Evolutionary conservation across 2,329 filamentous ascomycete genomes (phyloP).

Genomic region (Ramichloridium luteum): DNA sequence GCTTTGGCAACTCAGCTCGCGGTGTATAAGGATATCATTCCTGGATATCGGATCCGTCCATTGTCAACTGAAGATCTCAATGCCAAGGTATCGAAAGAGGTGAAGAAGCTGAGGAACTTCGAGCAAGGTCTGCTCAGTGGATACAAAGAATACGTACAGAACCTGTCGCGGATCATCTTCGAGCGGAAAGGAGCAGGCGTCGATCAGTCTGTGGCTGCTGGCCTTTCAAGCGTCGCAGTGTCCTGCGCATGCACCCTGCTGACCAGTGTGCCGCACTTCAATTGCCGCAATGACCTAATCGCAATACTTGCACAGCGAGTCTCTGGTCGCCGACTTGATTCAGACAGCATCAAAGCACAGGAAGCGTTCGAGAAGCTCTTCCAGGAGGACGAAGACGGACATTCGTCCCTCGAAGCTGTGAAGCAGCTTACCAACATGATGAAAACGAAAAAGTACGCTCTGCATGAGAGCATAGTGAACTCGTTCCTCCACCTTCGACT

Average conservation of each 20-base stretch:
- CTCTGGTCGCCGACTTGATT: conserved; percentile 57
- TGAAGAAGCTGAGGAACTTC: conserved; percentile 67
- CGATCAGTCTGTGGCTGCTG: conserved; percentile 20
- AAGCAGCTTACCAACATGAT: conserved; percentile 87
- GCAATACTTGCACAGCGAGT: conserved; percentile 79
- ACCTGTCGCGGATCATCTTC: conserved; percentile 52
- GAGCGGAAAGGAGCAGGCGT: conserved; percentile 40
- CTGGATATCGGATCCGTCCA: conserved; percentile 86
- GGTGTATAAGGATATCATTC: conserved; percentile 91
- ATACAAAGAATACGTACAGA: conserved; percentile 75
- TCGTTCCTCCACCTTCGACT: conserved; percentile 82
- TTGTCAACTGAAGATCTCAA: conserved; percentile 60
- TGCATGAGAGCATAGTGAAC: conserved; percentile 79
- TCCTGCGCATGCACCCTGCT: conserved; percentile 75
- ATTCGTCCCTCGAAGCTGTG: conserved; percentile 75
- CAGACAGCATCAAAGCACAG: conserved; percentile 64
- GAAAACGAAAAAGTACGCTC: conserved; percentile 68
- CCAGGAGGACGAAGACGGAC: conserved; percentile 76
- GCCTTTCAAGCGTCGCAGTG: conserved; percentile 62
- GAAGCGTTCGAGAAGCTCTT: conserved; percentile 73
- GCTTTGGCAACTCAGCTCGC: conserved; percentile 75
- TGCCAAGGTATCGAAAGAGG: conserved; percentile 83
- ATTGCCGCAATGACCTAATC: conserved; percentile 78
- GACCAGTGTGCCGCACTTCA: conserved; percentile 83
- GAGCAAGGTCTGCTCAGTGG: conserved; percentile 77